A percentile compares a stretch with the other conserved stretches of the same genome.
Evolutionary conservation across 805 yeast species (phyloP).

Genomic region (Candida ovalis): DNA sequence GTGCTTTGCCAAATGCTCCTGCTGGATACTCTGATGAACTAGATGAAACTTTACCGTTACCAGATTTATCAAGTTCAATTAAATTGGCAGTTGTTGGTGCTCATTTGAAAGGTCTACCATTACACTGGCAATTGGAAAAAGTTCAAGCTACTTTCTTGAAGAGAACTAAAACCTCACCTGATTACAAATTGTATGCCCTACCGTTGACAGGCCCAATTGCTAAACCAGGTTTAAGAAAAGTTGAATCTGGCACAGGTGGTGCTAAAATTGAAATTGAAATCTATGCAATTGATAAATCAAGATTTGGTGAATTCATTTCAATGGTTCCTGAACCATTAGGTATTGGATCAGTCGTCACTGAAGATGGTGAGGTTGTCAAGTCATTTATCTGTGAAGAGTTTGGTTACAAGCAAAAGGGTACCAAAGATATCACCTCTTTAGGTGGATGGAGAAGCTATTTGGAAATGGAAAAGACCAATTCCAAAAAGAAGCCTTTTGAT

Average conservation of each 20-base stretch:
- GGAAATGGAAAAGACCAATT: slow-evolving; percentile 23
- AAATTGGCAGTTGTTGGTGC: slow-evolving; percentile 95
- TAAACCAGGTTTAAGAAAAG: slow-evolving; percentile 88
- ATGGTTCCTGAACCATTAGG: slow-evolving; percentile 96
- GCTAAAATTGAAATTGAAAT: slow-evolving; percentile 69
- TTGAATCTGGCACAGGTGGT: slow-evolving; percentile 43
- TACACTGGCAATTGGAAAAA: slow-evolving; percentile 90
- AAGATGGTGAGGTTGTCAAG: slow-evolving; percentile 78
- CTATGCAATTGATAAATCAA: slow-evolving; percentile 74
- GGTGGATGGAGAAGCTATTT: slow-evolving; percentile 87
- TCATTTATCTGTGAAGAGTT: slow-evolving; percentile 92
- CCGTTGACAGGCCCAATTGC: slow-evolving; percentile 78
- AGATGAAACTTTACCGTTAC: slow-evolving; percentile 41
- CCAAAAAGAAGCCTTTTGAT: slow-evolving; percentile 57
- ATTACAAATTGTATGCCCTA: slow-evolving; percentile 77
- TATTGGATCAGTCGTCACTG: slow-evolving; percentile 86
- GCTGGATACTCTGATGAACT: slow-evolving; percentile 41
- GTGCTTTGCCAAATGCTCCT: slow-evolving; percentile 31
- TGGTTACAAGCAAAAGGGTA: slow-evolving; percentile 70
- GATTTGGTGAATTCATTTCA: slow-evolving; percentile 77
- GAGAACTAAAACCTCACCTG: slow-evolving; percentile 63
- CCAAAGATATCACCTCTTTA: slow-evolving; percentile 74
- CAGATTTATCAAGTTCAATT: slow-evolving; percentile 40
- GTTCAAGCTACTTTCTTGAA: slow-evolving; percentile 70
- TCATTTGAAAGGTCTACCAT: slow-evolving; percentile 80